Conservation (phyloP, 805 yeast species). For the Grigorovia jiainica region DNA sequence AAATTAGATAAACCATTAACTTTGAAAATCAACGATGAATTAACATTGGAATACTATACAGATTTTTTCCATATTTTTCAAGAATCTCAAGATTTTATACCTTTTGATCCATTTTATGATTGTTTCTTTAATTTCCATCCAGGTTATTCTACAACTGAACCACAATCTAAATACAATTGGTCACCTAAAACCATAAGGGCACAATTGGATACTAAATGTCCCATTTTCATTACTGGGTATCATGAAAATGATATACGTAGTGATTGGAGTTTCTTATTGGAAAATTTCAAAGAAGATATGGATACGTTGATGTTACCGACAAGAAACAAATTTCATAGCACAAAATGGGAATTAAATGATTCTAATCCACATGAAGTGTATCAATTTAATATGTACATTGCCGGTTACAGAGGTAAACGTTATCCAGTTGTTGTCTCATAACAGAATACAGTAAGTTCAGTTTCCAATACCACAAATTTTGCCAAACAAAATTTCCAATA, state of each 20-base stretch:
- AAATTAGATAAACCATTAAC: conserved; percentile 41
- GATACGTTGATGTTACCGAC: conserved; percentile 73
- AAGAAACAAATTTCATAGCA: conserved; percentile 67
- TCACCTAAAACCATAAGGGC: conserved; percentile 83
- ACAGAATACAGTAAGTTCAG: too few species aligned
- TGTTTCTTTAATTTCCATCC: conserved; percentile 93
- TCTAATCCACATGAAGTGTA: conserved; percentile 85
- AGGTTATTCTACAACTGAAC: conserved; percentile 76
- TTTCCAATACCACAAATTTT: too few species aligned
- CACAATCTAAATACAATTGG: conserved; percentile 84
- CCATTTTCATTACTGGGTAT: conserved; percentile 83
- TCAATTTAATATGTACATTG: conserved; percentile 82
- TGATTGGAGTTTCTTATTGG: conserved; percentile 63
- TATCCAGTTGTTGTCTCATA: conserved; percentile 61
- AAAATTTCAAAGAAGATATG: conserved; percentile 61
- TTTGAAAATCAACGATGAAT: conserved; percentile 55
- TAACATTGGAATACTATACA: conserved; percentile 75
- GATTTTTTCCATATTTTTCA: conserved; percentile 86
- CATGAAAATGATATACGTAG: conserved; percentile 61
- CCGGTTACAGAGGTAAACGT: conserved; percentile 93
- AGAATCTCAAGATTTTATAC: conserved; percentile 90
- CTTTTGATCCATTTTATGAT: conserved; percentile 94
- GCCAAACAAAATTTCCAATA: too few species aligned
- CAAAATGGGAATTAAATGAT: conserved; percentile 93
- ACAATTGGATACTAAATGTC: conserved; percentile 85